These are phyloP conservation scores for Coemansia aciculifera DNA, from an alignment of 192 early-diverging fungal genomes.

Conservation along the genomic window DNA sequence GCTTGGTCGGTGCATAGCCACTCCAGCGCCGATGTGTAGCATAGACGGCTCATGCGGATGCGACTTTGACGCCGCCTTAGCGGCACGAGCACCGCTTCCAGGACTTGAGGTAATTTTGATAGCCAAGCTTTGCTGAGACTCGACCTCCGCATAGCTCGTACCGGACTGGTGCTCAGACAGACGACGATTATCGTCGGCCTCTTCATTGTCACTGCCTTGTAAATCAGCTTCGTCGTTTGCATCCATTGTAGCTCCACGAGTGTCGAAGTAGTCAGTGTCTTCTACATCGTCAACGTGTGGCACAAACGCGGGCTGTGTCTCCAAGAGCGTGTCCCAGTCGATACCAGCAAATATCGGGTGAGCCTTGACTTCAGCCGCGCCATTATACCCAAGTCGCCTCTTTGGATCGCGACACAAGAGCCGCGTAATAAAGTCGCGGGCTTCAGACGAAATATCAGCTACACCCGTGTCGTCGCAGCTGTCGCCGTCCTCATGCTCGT, in stretches of 20 bases:
- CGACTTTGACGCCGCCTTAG: conserved; percentile 8
- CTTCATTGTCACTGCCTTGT: conserved; percentile 7
- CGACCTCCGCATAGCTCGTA: neutral
- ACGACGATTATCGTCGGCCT: neutral
- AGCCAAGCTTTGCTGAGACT: conserved; percentile 4
- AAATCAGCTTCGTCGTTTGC: conserved; percentile 27
- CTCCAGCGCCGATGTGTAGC: conserved; percentile 7
- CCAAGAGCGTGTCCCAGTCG: conserved; percentile 64
- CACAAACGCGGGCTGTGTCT: conserved; percentile 73
- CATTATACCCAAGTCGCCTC: conserved; percentile 59
- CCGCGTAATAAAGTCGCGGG: conserved; percentile 52
- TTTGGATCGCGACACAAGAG: conserved; percentile 66
- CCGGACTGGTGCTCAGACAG: neutral
- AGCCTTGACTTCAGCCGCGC: conserved; percentile 60
- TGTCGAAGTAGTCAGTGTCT: conserved; percentile 95
- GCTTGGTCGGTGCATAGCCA: conserved; percentile 19
- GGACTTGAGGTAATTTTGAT: neutral
- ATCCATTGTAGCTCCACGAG: conserved; percentile 72
- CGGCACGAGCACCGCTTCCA: neutral
- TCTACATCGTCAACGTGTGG: conserved; percentile 74
- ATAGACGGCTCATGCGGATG: conserved; percentile 3
- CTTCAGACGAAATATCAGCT: conserved; percentile 29
- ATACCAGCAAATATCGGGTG: conserved; percentile 63
- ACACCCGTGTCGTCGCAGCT: conserved; percentile 11
- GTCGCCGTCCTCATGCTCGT: conserved; percentile 12